phyloP scores from a whole-genome alignment of 2,329 filamentous ascomycete species.

The Nemania sp. region DNA sequence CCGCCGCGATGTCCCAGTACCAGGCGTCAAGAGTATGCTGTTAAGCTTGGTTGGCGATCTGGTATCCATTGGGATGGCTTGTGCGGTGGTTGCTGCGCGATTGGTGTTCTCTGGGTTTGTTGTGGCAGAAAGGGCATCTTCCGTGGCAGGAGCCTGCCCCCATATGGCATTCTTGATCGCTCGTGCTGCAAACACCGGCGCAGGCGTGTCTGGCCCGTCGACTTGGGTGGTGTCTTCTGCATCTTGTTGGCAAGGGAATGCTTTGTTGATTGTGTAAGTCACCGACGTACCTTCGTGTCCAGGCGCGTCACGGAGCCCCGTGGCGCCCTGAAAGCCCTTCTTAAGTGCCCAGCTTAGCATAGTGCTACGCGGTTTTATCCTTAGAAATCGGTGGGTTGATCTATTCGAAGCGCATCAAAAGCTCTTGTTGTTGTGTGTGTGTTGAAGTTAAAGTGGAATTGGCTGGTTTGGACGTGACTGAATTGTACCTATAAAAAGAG shows the following conservation, averaged over 20 bases:
- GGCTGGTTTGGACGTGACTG: background rate
- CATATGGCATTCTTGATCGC: conserved; percentile 68
- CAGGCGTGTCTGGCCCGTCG: conserved; percentile 67
- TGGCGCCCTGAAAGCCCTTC: conserved; percentile 48
- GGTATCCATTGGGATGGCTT: conserved; percentile 38
- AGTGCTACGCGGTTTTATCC: conserved; percentile 25
- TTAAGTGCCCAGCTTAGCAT: conserved; percentile 67
- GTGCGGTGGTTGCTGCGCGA: conserved; percentile 19
- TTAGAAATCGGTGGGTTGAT: background rate
- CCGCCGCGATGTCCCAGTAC: conserved; percentile 61
- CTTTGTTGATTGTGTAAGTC: conserved; percentile 3
- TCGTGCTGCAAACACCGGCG: conserved; percentile 68
- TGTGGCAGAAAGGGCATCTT: conserved; percentile 40
- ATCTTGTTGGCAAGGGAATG: conserved; percentile 22
- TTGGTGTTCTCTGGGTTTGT: conserved; percentile 42
- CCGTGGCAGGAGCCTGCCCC: conserved; percentile 54
- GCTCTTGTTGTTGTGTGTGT: background rate
- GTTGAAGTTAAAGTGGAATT: background rate
- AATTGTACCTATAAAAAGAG: background rate
- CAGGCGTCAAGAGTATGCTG: conserved; percentile 67
- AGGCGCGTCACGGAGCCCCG: conserved; percentile 42
- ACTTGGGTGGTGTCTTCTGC: conserved; percentile 53
- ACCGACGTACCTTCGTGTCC: conserved; percentile 33
- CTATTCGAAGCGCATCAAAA: background rate
- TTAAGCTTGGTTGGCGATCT: conserved; percentile 56